These are phyloP conservation scores for Candida piceae DNA, from an alignment of 805 yeast genomes.

Conservation along the genomic window DNA sequence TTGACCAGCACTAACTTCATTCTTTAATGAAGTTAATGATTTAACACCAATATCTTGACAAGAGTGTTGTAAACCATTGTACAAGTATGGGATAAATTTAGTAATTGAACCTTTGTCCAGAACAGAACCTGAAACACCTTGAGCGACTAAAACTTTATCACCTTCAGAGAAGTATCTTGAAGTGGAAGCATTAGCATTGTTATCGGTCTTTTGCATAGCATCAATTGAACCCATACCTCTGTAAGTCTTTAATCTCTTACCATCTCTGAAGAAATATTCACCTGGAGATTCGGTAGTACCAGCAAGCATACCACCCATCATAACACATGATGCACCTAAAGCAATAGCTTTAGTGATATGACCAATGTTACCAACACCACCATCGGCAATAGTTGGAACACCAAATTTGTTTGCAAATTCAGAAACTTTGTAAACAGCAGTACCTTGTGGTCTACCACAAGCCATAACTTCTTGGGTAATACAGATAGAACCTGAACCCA, in stretches of 20 bases:
- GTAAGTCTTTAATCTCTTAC: conserved; percentile 93
- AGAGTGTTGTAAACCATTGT: conserved; percentile 95
- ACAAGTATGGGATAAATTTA: conserved; percentile 91
- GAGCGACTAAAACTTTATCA: conserved; percentile 95
- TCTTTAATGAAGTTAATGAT: conserved; percentile 60
- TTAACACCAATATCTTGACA: conserved; percentile 94
- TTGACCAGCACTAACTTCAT: conserved; percentile 56
- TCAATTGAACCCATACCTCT: conserved; percentile 99
- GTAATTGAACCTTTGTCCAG: conserved; percentile 93
- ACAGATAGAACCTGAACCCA: conserved; percentile 99
- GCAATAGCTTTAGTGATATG: conserved; percentile 96
- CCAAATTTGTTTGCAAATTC: conserved; percentile 94
- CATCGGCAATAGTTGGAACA: conserved; percentile 98
- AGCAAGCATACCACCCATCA: conserved; percentile 99
- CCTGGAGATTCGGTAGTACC: conserved; percentile 99
- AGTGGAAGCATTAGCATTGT: conserved; percentile 92
- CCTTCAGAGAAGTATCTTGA: conserved; percentile 96
- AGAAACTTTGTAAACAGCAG: conserved; percentile 92
- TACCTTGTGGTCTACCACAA: conserved; percentile 99
- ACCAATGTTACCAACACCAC: conserved; percentile 98
- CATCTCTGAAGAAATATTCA: conserved; percentile 95
- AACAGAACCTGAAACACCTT: conserved; percentile 97
- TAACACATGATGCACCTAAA: conserved; percentile 92
- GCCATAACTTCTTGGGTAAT: conserved; percentile 99
- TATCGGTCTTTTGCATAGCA: conserved; percentile 91